Conservation (phyloP, 306 rosid genomes). For the Castanea crenata region DNA sequence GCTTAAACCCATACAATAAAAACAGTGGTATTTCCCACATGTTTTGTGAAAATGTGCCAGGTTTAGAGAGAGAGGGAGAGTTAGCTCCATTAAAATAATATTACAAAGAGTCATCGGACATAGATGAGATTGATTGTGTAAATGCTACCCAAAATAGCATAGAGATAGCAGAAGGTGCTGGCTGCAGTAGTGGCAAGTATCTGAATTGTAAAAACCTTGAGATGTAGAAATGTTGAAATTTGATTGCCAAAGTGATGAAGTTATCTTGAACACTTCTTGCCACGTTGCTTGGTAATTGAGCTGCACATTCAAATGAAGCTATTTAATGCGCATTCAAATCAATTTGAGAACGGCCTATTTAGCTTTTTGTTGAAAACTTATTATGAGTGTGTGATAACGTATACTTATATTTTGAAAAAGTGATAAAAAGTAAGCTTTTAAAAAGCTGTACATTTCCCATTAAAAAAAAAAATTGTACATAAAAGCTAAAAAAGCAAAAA, state of each 20-base stretch:
- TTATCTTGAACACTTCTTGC: slow-evolving; percentile 24
- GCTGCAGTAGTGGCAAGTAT: background rate
- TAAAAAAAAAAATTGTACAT: too few relatives aligned
- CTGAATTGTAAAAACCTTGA: slow-evolving; percentile 32
- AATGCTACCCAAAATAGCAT: slow-evolving; percentile 27
- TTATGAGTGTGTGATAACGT: too few relatives aligned
- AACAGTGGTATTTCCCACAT: too few relatives aligned
- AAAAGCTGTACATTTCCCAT: too few relatives aligned
- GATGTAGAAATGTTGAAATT: slow-evolving; percentile 30
- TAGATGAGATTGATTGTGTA: slow-evolving; percentile 20
- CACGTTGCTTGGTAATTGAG: slow-evolving; percentile 3
- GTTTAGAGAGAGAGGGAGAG: background rate
- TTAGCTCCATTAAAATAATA: background rate
- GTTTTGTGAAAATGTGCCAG: too few relatives aligned
- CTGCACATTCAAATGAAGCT: slow-evolving; percentile 14
- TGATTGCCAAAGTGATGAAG: slow-evolving; percentile 11
- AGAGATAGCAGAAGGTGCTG: slow-evolving; percentile 3
- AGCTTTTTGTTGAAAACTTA: too few relatives aligned
- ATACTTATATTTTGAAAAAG: too few relatives aligned
- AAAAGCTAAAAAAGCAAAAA: too few relatives aligned
- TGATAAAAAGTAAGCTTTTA: too few relatives aligned
- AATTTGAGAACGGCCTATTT: background rate
- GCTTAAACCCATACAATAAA: too few relatives aligned
- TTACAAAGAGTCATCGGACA: slow-evolving; percentile 4
- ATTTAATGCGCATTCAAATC: background rate